Evolutionary conservation across 805 yeast genomes (phyloP).

Genomic region (Starmerella cellae): DNA sequence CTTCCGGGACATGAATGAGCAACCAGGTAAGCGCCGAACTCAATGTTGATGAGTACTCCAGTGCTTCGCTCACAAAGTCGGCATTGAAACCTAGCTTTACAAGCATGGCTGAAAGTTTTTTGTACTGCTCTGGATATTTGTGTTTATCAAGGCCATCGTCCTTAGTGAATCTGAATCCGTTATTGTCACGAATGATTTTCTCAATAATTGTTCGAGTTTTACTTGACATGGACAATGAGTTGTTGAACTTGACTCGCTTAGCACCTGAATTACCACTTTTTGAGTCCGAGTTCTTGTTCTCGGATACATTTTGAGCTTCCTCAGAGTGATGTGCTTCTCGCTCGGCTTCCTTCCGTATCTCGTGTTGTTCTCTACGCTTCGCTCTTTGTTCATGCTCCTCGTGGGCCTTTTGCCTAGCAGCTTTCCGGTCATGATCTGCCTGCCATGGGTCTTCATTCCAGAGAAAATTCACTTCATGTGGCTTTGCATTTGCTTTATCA

Average conservation of each 20-base stretch:
- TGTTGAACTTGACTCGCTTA: constrained; percentile 27
- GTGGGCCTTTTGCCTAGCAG: constrained; percentile 17
- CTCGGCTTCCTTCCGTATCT: constrained; percentile 12
- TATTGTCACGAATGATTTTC: constrained; percentile 33
- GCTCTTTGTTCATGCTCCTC: constrained; percentile 6
- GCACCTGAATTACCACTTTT: not conserved
- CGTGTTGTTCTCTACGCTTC: constrained; percentile 7
- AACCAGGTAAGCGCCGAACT: constrained; percentile 59
- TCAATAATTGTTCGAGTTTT: constrained; percentile 54
- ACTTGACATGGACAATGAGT: constrained; percentile 45
- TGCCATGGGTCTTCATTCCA: constrained; percentile 54
- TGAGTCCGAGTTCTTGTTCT: not conserved
- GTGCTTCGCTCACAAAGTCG: constrained; percentile 59
- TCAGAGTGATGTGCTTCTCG: not conserved
- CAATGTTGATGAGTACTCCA: constrained; percentile 38
- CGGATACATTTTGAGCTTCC: not conserved
- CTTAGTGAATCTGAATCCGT: constrained; percentile 33
- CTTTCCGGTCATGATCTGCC: constrained; percentile 44
- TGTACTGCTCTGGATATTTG: constrained; percentile 3
- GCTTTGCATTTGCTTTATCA: constrained; percentile 34
- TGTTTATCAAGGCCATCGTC: constrained; percentile 19
- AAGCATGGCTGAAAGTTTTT: constrained; percentile 26
- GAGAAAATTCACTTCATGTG: constrained; percentile 13
- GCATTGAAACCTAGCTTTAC: constrained; percentile 50
- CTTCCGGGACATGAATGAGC: constrained; percentile 82